These are phyloP conservation scores for Myotisia sp. DNA, from an alignment of 2,329 filamentous ascomycete genomes.

Conservation along the genomic window DNA sequence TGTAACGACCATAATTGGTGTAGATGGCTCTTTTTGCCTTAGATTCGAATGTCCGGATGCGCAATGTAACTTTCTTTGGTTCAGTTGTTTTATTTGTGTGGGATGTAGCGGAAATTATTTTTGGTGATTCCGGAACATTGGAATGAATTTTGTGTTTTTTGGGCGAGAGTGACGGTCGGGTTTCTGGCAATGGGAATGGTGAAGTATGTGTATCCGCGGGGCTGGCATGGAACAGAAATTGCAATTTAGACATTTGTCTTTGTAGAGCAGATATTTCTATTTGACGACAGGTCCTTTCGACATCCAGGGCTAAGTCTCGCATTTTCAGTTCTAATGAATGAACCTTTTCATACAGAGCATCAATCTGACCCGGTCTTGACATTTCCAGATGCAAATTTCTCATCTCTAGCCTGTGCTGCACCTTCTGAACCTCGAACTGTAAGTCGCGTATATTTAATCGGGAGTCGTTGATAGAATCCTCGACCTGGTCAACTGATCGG, in stretches of 20 bases:
- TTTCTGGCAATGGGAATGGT: too few relatives aligned
- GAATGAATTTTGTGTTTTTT: too few relatives aligned
- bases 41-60: too few relatives aligned
- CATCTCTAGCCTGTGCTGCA: slow-evolving; percentile 1
- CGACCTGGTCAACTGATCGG: neutral
- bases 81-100: too few relatives aligned
- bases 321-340: slow-evolving; percentile 2
- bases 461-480: neutral
- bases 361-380: neutral
- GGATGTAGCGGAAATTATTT: too few relatives aligned
- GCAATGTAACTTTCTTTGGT: too few relatives aligned
- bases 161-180: too few relatives aligned
- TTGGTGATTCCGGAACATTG: too few relatives aligned
- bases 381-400: slow-evolving; percentile 1
- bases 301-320: slow-evolving; percentile 1
- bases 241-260: slow-evolving; percentile 2
- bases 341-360: neutral
- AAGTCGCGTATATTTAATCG: slow-evolving; percentile 4
- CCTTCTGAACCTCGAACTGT: slow-evolving; percentile 3
- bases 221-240: too few relatives aligned
- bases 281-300: slow-evolving; percentile 2
- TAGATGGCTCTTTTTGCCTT: too few relatives aligned
- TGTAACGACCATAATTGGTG: too few relatives aligned
- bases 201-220: too few relatives aligned
- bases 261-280: slow-evolving; percentile 2